Conservation (phyloP, 2,329 filamentous ascomycete species). For the Trichophyton mentagrophytes region DNA sequence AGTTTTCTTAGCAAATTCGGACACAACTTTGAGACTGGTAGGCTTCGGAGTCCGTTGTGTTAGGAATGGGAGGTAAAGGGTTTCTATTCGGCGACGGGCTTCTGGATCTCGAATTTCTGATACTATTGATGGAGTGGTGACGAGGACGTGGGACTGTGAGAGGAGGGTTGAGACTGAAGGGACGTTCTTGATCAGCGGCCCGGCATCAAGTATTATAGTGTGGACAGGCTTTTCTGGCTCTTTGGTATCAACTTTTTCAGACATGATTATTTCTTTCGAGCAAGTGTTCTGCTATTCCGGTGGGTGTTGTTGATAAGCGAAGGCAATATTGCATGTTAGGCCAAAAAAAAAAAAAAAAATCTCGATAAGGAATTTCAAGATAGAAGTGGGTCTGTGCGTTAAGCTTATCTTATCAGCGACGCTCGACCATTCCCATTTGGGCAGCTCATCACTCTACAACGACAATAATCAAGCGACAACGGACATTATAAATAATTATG, state of each 20-base stretch:
- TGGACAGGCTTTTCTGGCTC: constrained; percentile 53
- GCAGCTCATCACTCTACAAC: neutral
- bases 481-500: neutral
- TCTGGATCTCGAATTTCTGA: constrained; percentile 76
- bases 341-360: neutral
- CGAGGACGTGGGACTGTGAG: constrained; percentile 59
- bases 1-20: constrained; percentile 75
- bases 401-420: constrained; percentile 27
- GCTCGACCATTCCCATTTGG: neutral
- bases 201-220: constrained; percentile 77
- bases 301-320: neutral
- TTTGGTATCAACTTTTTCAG: constrained; percentile 14
- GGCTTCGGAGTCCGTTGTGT: constrained; percentile 61
- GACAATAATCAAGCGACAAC: neutral
- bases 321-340: neutral
- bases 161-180: constrained; percentile 73
- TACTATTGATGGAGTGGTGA: constrained; percentile 76
- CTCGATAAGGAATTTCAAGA: constrained; percentile 8
- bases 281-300: neutral
- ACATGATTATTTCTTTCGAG: constrained; percentile 13
- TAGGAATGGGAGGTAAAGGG: constrained; percentile 72
- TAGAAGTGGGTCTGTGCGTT: constrained; percentile 7
- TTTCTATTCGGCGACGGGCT: constrained; percentile 69
- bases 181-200: constrained; percentile 86
- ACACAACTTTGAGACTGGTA: constrained; percentile 65